Evolutionary conservation across 331 rosid genomes (phyloP), one percentile per base, ranked within the genome.

Genomic region (Pyrus hybrid): DNA sequence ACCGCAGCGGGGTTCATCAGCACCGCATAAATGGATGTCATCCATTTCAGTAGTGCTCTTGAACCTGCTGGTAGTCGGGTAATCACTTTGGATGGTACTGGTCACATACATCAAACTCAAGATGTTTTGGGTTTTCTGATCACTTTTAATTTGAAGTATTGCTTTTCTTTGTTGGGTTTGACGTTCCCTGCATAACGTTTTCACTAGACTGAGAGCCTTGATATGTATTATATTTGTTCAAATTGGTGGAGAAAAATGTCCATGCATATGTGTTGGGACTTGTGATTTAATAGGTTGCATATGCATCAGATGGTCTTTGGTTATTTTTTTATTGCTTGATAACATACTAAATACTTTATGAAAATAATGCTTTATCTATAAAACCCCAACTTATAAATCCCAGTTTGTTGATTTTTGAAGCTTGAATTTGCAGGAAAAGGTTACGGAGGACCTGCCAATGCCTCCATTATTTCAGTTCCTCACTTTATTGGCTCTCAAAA

Each of bases 391-490:
- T 76, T 79, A 22, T 56, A 71, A 53, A 71, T 63, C 63, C 41
- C 51, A 16, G 37, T 57, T 70, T 72, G 72, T 83, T 70, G 49
- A 76, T 67, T 80, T 54, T 78, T 33, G 58, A 83, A 56, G 56
- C 81, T 67, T 86, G 49, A 71, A 83, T 76, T 71, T 80, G 84
- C 87, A 89, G 95, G 93, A 86, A 80, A 88, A 82, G 16, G 77
- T 73, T 74, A 82, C 89, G 0, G 93, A 89, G 80, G 70, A 82
- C 73, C 86, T 91, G 78, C 87, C 90, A 73, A 91, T 91, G 97
- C 93, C 97, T 69, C 87, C 88, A 21, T 74, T 89, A 72, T 91
- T 91, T 86, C 89, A 80, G 83, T 89, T 91, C 80, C 91, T 91
- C 70, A 86, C 95, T 18, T 37, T 91, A 32, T 82, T 91, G 84